Percentiles rank a stretch among this genome's conserved stretches.
phyloP scores from a whole-genome alignment of 305 asterid species.

The Plantago rigida region DNA sequence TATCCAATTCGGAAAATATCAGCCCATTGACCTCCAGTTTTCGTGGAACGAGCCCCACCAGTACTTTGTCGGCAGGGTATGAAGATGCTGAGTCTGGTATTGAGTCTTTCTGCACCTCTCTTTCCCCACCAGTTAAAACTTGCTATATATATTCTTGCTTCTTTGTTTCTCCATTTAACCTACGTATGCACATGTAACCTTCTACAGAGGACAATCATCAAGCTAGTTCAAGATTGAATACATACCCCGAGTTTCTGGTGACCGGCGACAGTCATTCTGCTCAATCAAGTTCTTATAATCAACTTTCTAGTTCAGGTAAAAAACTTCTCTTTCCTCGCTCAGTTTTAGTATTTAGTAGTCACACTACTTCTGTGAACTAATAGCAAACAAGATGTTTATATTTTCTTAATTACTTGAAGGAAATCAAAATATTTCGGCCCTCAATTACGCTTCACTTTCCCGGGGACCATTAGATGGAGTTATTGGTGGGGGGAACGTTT shows the following conservation, averaged over 20 bases:
- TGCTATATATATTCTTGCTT: slow-evolving; percentile 17
- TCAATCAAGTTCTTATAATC: slow-evolving; percentile 43
- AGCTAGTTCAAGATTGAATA: slow-evolving; percentile 45
- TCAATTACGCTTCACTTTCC: slow-evolving; percentile 34
- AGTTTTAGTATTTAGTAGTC: slow-evolving; percentile 12
- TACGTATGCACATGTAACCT: slow-evolving; percentile 22
- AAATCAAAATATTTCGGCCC: slow-evolving; percentile 31
- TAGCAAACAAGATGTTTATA: slow-evolving; percentile 14
- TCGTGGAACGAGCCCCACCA: slow-evolving; percentile 67
- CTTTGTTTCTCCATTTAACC: slow-evolving; percentile 18
- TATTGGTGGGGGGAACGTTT: slow-evolving; percentile 31
- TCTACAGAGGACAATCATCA: slow-evolving; percentile 58
- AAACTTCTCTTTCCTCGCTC: slow-evolving; percentile 19
- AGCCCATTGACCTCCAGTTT: slow-evolving; percentile 52
- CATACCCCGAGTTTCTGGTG: slow-evolving; percentile 47
- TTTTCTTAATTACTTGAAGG: slow-evolving; percentile 28
- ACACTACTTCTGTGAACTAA: slow-evolving; percentile 13
- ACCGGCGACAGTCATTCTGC: slow-evolving; percentile 41
- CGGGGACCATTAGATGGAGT: slow-evolving; percentile 30
- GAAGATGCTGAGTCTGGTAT: slow-evolving; percentile 84
- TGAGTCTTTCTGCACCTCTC: slow-evolving; percentile 20
- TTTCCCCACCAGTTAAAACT: neutral
- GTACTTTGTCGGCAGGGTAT: slow-evolving; percentile 71
- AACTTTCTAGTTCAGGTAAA: slow-evolving; percentile 46
- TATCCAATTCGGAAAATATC: slow-evolving; percentile 54